Base-by-base conservation (phyloP, 148 eudicot genomes). In the Fagopyrum esculentum region DNA sequence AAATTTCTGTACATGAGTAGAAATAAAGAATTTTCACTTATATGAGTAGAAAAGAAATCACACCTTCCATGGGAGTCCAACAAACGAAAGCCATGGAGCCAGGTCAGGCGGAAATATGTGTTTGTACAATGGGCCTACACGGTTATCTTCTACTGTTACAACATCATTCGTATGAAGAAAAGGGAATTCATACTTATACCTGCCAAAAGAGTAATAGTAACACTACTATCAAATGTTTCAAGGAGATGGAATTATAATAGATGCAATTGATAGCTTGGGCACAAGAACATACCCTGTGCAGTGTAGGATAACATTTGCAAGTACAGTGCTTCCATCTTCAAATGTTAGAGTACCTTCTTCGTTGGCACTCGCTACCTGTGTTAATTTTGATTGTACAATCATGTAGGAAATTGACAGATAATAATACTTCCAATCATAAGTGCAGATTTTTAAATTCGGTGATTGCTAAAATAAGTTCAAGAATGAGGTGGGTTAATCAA, bases 81-180 rank as follows among this genome's bases (percentile, higher is more conserved):
- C 88, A 76, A 95, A 95, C 9, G 99, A 92, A 75, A 92, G 89
- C 77, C 84, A 80, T n/a, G 99, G 99, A 47, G 98, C 94, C 57
- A 95, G 80, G 29, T 81, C 73, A 46, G 99, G 98, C 10, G 97
- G 97, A 80, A 92, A 95, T 43, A 95, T 76, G 68, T 95, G 99
- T 88, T 95, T 81, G 86, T 95, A 95, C 29, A 95, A 82, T 46
- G 98, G 99, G 13, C 94, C 97, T 77, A 95, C 98, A 10, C 94
- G 84, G 80, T 90, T 95, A 79, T 95, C 98, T 72, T 90, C 91
- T 49, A 95, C 94, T 44, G 71, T 81, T 54, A 95, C 87, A 12
- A 61, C 74, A 57, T 83, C 87, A 45, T 82, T 82, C n/a, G 86
- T 82, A 8, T 83, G 83, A 63, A 95, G 98, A 78, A 95, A 95